Percentiles rank a stretch among this genome's conserved stretches.
Conservation (phyloP, 306 rosid genomes). For the Prunus persica region Prunus_persica_NCBIv2 NC_034012.1:10171501-10172000, state of each 20-base stretch:
- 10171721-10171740: conserved; percentile 4
- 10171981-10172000: conserved; percentile 17
- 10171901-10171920: conserved; percentile 16
- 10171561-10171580: background rate
- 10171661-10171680: conserved; percentile 18
- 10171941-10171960: conserved; percentile 7
- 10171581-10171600: background rate
- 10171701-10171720: background rate
- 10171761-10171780: conserved; percentile 18
- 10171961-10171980: conserved; percentile 20
- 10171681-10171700: conserved; percentile 17
- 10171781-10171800: conserved; percentile 7
- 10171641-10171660: conserved; percentile 13
- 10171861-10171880: conserved; percentile 3
- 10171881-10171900: conserved; percentile 10
- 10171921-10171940: conserved; percentile 16
- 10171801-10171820: conserved; percentile 3
- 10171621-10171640: conserved; percentile 10
- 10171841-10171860: background rate
- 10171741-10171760: conserved; percentile 2
- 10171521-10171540: background rate
- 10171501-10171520: background rate
- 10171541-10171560: background rate
- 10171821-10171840: conserved; percentile 14
- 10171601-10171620: conserved; percentile 4